A percentile compares a stretch with the other conserved stretches of the same genome.
Conservation (phyloP, 768 basidiomycete genomes). For the Xerocomellus amylosporus region DNA sequence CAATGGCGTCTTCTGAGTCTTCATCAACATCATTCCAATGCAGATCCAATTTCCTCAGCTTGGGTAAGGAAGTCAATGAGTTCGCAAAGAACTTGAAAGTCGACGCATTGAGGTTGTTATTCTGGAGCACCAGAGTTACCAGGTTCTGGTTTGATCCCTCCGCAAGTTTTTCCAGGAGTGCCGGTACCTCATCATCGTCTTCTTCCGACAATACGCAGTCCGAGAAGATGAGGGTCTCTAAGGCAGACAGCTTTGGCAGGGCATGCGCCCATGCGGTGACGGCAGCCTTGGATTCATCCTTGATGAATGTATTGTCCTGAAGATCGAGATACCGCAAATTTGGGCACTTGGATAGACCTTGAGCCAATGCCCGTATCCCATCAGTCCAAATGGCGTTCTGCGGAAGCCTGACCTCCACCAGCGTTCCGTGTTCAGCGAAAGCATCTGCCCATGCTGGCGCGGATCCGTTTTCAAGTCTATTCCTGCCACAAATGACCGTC, state of each 20-base stretch:
- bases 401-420: constrained; percentile 88
- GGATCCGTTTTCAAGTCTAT: constrained; percentile 91
- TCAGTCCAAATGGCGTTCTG: constrained; percentile 97
- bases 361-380: constrained; percentile 77
- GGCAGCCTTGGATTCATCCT: constrained; percentile 57
- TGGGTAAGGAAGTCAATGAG: constrained; percentile 59
- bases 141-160: constrained; percentile 73
- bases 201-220: constrained; percentile 81
- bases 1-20: constrained; percentile 56
- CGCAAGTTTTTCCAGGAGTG: constrained; percentile 57
- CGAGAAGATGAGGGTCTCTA: constrained; percentile 82
- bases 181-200: constrained; percentile 74
- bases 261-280: constrained; percentile 61
- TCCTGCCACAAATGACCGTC: constrained; percentile 88
- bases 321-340: constrained; percentile 78
- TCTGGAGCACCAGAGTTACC: constrained; percentile 78
- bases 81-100: constrained; percentile 67
- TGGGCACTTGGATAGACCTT: constrained; percentile 66
- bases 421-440: constrained; percentile 77
- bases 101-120: constrained; percentile 79
- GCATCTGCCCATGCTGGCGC: constrained; percentile 83
- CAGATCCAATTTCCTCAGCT: constrained; percentile 70
- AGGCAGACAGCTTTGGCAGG: constrained; percentile 64
- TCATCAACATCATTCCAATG: constrained; percentile 91
- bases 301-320: constrained; percentile 85